Base-by-base conservation (phyloP, 2,329 filamentous ascomycete genomes). In the Scorias spongiosa region DNA sequence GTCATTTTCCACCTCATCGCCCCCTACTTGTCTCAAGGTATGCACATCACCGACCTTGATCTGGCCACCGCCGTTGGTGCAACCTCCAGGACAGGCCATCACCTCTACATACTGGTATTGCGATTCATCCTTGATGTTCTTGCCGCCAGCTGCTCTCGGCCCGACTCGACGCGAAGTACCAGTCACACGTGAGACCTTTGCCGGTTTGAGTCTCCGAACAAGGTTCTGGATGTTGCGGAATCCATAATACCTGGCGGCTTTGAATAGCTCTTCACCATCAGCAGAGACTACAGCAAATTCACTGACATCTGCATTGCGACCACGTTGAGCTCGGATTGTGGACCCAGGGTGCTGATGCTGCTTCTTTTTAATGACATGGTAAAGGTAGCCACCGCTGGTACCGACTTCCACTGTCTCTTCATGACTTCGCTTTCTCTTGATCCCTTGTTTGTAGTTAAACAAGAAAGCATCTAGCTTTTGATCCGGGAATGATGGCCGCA, bases 151-250 rank as follows among this genome's bases (percentile, higher is more conserved):
- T 48, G 69, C 73, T 46, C 73, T 72, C 38, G 67, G 73, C 43
- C 69, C 72, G 1, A 71, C 75, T 39, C 48, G 70, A 0, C 74
- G 71, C 48, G 71, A 80, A 2, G 78, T 84, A 1, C 86, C 87
- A 1, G 87, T 85, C 68, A 94, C 80, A 45, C 84, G 77, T 38
- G 84, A 89, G 5, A 75, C 70, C 45, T 76, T 79, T 1, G 81
- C 76, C 0, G 91, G 91, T 61, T 93, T 93, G 40, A 98, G 66
- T 48, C 81, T 80, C n/a, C 91, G 79, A 12, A 98, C 91, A 5
- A 98, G 75, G 57, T 98, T 98, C 62, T 96, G 91, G 49, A 98
- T 98, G 58, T 98, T 98, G 42, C 91, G 76, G 70, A 98, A 98
- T 5, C 91, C 91, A 60, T 98, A 98, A 63, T 89, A 98, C 42